Percentiles rank a stretch among this genome's conserved stretches.
phyloP scores from a whole-genome alignment of 495 filamentous ascomycete genomes.

The Aspergillus steynii region DNA sequence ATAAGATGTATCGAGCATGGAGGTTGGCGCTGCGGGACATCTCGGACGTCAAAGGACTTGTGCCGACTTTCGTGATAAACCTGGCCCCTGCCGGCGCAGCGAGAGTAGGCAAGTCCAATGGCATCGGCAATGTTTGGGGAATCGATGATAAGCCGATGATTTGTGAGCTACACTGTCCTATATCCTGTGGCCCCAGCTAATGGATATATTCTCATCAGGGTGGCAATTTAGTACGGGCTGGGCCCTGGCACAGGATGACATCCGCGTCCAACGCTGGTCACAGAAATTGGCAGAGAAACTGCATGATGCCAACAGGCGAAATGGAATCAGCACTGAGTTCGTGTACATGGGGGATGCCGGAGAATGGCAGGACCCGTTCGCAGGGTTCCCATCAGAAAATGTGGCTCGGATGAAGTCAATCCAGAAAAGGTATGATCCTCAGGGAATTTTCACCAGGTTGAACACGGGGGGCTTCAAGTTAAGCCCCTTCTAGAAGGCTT shows the following conservation, averaged over 20 bases:
- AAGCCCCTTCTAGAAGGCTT: too few relatives aligned
- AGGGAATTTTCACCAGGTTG: slow-evolving; percentile 20
- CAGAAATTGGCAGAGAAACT: slow-evolving; percentile 22
- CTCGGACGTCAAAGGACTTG: slow-evolving; percentile 29
- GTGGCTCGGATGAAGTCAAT: slow-evolving; percentile 33
- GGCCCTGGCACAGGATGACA: slow-evolving; percentile 24
- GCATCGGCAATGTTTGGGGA: slow-evolving; percentile 45
- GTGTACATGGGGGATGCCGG: slow-evolving; percentile 44
- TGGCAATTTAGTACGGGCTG: slow-evolving; percentile 37
- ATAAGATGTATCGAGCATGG: slow-evolving; percentile 28
- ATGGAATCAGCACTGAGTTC: slow-evolving; percentile 25
- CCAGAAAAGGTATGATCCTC: slow-evolving; percentile 37
- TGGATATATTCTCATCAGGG: slow-evolving; percentile 7
- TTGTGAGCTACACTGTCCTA: slow-evolving; percentile 15
- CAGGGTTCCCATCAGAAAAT: slow-evolving; percentile 37
- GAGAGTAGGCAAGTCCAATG: slow-evolving; percentile 22
- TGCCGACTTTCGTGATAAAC: slow-evolving; percentile 32
- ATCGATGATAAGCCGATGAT: slow-evolving; percentile 25
- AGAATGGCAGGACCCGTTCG: slow-evolving; percentile 41
- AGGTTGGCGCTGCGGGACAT: slow-evolving; percentile 24
- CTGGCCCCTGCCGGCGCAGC: slow-evolving; percentile 15
- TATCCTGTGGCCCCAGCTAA: slow-evolving; percentile 4
- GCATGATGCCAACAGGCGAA: slow-evolving; percentile 19
- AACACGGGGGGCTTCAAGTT: slow-evolving; percentile 33
- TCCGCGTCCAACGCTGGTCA: slow-evolving; percentile 36